Evolutionary conservation across 2,329 filamentous ascomycete genomes (phyloP), one percentile per base, ranked within the genome.

Genomic region (Leptographium flavum): DNA sequence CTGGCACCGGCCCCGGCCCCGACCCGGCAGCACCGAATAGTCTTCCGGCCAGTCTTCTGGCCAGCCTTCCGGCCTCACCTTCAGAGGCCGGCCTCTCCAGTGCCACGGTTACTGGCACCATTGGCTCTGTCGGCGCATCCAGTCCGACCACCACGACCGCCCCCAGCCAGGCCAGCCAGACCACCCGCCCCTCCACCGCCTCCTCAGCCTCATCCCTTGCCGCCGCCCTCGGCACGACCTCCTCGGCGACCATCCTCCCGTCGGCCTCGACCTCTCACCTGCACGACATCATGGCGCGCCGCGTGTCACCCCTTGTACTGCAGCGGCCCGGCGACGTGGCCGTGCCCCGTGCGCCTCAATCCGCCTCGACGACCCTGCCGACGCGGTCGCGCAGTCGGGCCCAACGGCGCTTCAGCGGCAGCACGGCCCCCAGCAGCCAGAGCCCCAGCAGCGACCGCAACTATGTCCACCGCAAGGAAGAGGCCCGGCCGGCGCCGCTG

Each of bases 371-470:
- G 23, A 58, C 60, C 40, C 47, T 50, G 36, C 44, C 53, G 2
- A 45, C 47, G 1, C 49, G 53, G 3, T 53, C 81, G 39, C 74
- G 81, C 37, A 86, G 84, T 57, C 70, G 74, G 55, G 76, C 70
- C 19, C 83, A 85, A 59, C 71, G 87, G 50, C 74, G 87, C 49
- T 80, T 92, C 54, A 93, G 87, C 56, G 81, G 78, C 22, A 92
- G 85, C 61, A 88, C 83, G 33, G 80, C 71, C n/a, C 76, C 81
- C 33, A 92, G 83, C 63, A 92, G 82, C 58, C 77, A 85, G 50
- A 92, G 84, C 56, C 81, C 82, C 7, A 83, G 81, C 52, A 83
- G 80, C 53, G 85, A 90, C 45, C 68, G 80, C 25, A 51, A 46
- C 60, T 68, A 49, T 27, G 15, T 39, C 14, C 63, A 70, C 31